phyloP scores from a whole-genome alignment of 1,284 basidiomycete genomes.

The Fomitopsis schrenkii region DNA sequence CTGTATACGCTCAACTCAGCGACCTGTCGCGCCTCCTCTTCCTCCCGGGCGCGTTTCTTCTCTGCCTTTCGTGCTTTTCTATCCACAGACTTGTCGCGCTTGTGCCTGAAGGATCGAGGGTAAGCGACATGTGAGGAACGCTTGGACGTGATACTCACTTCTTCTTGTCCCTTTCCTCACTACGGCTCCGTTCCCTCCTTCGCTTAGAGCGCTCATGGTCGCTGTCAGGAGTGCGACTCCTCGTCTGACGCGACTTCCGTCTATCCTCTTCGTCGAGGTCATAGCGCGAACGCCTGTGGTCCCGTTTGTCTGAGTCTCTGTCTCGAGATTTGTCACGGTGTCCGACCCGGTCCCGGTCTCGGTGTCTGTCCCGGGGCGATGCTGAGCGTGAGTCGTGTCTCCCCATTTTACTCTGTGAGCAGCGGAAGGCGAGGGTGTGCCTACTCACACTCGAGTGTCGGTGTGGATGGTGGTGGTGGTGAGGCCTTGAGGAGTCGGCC shows the following conservation, averaged over 20 bases:
- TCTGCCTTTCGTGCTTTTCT: constrained; percentile 76
- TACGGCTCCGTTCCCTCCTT: constrained; percentile 37
- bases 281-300: constrained; percentile 27
- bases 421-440: constrained; percentile 6
- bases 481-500: neutral
- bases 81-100: constrained; percentile 79
- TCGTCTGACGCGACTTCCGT: constrained; percentile 30
- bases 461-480: neutral
- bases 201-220: constrained; percentile 30
- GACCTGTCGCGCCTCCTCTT: constrained; percentile 83
- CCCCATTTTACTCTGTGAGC: constrained; percentile 25
- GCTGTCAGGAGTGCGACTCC: constrained; percentile 39
- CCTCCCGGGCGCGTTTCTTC: constrained; percentile 76
- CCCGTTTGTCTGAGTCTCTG: constrained; percentile 17
- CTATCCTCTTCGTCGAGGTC: constrained; percentile 32
- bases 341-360: constrained; percentile 15
- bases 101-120: constrained; percentile 45
- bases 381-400: constrained; percentile 40
- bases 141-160: constrained; percentile 43
- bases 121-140: neutral
- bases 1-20: constrained; percentile 92
- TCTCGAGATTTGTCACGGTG: constrained; percentile 21
- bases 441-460: constrained; percentile 6
- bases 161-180: constrained; percentile 41
- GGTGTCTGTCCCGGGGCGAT: constrained; percentile 41